These are phyloP conservation scores for Lichtheimia ramosa DNA, from an alignment of 371 early-diverging fungal genomes.

Conservation along the genomic window DNA sequence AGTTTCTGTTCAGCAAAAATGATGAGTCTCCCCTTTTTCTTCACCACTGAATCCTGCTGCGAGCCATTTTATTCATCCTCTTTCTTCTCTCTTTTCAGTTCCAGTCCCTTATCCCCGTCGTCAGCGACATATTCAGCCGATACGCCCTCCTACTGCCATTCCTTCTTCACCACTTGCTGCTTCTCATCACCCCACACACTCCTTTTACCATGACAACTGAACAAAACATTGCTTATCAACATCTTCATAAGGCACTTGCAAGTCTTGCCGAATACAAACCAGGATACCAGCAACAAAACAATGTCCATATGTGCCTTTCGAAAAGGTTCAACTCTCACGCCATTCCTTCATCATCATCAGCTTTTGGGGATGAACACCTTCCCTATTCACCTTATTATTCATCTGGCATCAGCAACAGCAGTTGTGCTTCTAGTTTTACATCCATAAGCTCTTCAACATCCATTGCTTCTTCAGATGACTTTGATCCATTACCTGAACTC, in stretches of 20 bases:
- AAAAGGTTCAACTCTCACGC: no score
- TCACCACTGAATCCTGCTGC: no score
- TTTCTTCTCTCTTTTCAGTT: not conserved
- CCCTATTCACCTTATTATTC: conserved; percentile 8
- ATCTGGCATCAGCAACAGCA: conserved; percentile 2
- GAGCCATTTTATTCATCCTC: not conserved
- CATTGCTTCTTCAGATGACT: not conserved
- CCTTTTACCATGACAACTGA: no score
- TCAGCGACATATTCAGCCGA: no score
- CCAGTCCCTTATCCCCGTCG: not conserved
- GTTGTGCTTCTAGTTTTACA: not conserved
- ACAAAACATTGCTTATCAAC: no score
- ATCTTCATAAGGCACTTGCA: not conserved
- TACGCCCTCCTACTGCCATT: not conserved
- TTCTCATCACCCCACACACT: not conserved
- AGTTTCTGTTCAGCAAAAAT: no score
- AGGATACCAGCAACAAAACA: no score
- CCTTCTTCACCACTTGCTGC: not conserved
- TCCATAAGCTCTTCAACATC: not conserved
- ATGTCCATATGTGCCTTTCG: no score
- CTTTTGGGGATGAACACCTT: conserved; percentile 5
- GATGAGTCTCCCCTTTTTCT: no score
- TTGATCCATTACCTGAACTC: no score
- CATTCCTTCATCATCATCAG: not conserved
- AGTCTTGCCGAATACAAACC: not conserved